Percentiles rank a stretch among this genome's conserved stretches.
Conservation (phyloP, 345 rosid genomes). For the Psidium friedrichsthalianum region DNA sequence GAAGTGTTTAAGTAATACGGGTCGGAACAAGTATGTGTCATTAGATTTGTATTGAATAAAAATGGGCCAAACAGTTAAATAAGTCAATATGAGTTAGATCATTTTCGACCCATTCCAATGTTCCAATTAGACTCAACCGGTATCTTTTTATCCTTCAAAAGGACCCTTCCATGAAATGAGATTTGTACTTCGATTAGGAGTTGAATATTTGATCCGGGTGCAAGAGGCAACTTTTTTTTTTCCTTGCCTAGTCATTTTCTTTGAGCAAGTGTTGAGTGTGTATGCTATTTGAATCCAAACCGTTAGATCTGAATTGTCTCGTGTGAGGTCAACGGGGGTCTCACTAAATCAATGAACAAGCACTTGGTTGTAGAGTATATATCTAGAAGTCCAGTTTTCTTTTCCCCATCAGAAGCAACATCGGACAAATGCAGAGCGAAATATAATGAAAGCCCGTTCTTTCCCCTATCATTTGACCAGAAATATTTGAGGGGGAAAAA, state of each 20-base stretch:
- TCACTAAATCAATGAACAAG: neutral
- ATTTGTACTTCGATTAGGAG: neutral
- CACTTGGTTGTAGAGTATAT: neutral
- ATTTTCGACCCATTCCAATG: no score
- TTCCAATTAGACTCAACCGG: neutral
- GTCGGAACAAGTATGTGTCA: no score
- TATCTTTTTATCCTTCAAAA: neutral
- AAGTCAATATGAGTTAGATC: no score
- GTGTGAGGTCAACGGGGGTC: neutral
- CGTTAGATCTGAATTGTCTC: neutral
- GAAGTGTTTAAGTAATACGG: no score
- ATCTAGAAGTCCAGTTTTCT: neutral
- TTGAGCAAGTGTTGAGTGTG: neutral
- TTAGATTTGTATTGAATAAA: no score
- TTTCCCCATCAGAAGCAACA: neutral
- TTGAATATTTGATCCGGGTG: neutral
- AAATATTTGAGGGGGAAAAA: neutral
- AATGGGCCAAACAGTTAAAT: no score
- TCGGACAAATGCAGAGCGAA: neutral
- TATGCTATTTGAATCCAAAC: neutral
- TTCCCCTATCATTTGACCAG: neutral
- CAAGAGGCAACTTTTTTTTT: neutral
- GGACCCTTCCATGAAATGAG: neutral
- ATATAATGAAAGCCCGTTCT: neutral
- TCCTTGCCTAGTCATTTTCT: neutral